These are phyloP conservation scores for Neopestalotiopsis sp. DNA, from an alignment of 2,329 filamentous ascomycete species.

Conservation along the genomic window DNA sequence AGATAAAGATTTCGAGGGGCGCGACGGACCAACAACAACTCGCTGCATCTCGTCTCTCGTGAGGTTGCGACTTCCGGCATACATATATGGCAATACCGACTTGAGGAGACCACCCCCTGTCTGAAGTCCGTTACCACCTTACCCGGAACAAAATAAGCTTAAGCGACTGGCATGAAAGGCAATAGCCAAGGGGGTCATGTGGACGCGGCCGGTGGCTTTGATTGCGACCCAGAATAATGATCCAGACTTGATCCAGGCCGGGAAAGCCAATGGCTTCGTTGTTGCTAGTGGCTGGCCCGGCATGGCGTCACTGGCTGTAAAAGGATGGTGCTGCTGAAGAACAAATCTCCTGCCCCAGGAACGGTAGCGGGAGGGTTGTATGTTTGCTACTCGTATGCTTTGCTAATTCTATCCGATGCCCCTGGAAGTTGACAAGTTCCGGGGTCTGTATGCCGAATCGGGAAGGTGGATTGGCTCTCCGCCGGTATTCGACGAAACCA, in stretches of 20 bases:
- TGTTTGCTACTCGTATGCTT: not conserved
- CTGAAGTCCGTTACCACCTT: constrained; percentile 1
- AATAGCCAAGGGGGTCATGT: too few relatives aligned
- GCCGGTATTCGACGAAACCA: not conserved
- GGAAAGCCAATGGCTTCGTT: not conserved
- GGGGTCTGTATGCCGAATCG: not conserved
- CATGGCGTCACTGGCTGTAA: constrained; percentile 8
- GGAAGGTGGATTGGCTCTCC: constrained; percentile 5
- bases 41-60: not conserved
- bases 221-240: not conserved
- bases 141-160: constrained; percentile 6
- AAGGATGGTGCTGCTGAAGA: constrained; percentile 8
- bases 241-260: not conserved
- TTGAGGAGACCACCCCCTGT: not conserved
- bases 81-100: not conserved
- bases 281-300: not conserved
- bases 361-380: not conserved
- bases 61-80: not conserved
- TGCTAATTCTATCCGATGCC: not conserved
- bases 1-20: not conserved
- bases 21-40: not conserved
- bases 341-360: constrained; percentile 3
- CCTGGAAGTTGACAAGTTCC: not conserved
- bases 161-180: not conserved
- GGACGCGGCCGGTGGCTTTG: not conserved